These are phyloP conservation scores for Rosa hybrid DNA, from an alignment of 331 rosid genomes.

Conservation along the genomic window DNA sequence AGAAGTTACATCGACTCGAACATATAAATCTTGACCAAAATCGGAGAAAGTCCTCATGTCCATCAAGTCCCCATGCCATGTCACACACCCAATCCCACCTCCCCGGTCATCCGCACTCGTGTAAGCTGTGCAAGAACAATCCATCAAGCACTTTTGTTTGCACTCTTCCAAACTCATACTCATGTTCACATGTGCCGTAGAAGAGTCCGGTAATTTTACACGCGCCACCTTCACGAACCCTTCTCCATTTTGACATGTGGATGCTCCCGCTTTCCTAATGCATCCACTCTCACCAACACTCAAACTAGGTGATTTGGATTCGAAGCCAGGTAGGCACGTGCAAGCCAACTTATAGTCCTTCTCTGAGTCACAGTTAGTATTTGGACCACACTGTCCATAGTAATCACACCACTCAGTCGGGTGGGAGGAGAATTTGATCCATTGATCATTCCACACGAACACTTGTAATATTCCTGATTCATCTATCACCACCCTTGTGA, in stretches of 20 bases:
- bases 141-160: too few species aligned
- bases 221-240: slow-evolving; percentile 24
- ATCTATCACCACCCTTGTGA: background rate
- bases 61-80: slow-evolving; percentile 52
- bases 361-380: slow-evolving; percentile 38
- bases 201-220: too few species aligned
- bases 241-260: slow-evolving; percentile 44
- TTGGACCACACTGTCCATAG: slow-evolving; percentile 40
- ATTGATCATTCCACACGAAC: slow-evolving; percentile 30
- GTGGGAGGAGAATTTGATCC: slow-evolving; percentile 26
- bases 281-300: slow-evolving; percentile 48
- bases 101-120: slow-evolving; percentile 36
- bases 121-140: slow-evolving; percentile 35
- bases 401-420: slow-evolving; percentile 34
- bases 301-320: slow-evolving; percentile 29
- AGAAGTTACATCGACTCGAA: slow-evolving; percentile 50
- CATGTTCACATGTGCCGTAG: too few species aligned
- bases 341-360: slow-evolving; percentile 22
- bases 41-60: slow-evolving; percentile 36
- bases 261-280: slow-evolving; percentile 1
- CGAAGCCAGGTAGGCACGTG: slow-evolving; percentile 54
- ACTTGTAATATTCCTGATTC: slow-evolving; percentile 19
- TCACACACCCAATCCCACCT: slow-evolving; percentile 45
- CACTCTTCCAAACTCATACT: too few species aligned
- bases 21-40: slow-evolving; percentile 42